These are phyloP conservation scores for Megacollybia marginata DNA, from an alignment of 768 basidiomycete species.

Conservation along the genomic window DNA sequence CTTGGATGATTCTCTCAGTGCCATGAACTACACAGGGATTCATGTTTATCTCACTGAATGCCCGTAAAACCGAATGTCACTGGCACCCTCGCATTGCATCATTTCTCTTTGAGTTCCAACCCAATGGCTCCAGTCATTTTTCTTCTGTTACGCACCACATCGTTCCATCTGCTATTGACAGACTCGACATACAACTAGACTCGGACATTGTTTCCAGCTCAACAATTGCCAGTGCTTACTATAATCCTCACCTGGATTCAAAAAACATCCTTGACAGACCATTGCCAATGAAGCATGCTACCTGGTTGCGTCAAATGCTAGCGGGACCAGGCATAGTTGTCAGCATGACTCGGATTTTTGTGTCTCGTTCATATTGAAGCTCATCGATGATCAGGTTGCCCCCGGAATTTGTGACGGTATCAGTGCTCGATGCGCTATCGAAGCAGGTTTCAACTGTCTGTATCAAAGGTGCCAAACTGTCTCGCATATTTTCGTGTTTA, in stretches of 20 bases:
- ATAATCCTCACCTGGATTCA: conserved; percentile 64
- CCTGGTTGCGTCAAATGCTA: conserved; percentile 63
- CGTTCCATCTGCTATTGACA: too few relatives aligned
- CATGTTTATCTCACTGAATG: too few relatives aligned
- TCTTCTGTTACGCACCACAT: too few relatives aligned
- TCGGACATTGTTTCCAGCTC: too few relatives aligned
- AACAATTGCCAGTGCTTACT: conserved; percentile 30
- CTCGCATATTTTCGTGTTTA: background rate
- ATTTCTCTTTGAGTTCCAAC: too few relatives aligned
- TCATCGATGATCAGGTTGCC: conserved; percentile 40
- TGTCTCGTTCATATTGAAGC: background rate
- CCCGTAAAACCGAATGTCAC: too few relatives aligned
- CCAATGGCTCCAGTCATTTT: too few relatives aligned
- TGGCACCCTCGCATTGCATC: too few relatives aligned
- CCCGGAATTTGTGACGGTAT: conserved; percentile 81
- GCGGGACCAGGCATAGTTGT: conserved; percentile 73
- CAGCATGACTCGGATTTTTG: conserved; percentile 21
- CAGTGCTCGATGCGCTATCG: conserved; percentile 70
- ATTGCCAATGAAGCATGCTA: conserved; percentile 60
- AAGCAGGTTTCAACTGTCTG: conserved; percentile 70
- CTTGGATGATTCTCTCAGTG: too few relatives aligned
- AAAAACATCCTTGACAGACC: conserved; percentile 64
- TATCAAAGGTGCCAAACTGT: conserved; percentile 56
- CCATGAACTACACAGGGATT: too few relatives aligned
- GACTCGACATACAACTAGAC: too few relatives aligned